Base-by-base conservation (phyloP, 306 rosid species). In the Herpetospermum pedunculosum region DNA sequence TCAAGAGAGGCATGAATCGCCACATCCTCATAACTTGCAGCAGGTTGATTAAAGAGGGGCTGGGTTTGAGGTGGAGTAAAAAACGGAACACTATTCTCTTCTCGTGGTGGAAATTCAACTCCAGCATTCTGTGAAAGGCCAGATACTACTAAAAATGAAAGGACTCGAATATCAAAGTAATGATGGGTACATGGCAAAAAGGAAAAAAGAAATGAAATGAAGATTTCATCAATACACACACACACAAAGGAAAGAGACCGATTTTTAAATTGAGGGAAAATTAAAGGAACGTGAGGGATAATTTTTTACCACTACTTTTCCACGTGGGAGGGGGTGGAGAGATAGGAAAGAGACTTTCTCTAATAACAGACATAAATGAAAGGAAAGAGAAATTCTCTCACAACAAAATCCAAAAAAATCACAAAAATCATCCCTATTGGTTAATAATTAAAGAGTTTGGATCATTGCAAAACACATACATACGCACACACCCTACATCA, bases 1-100 rank as follows among this genome's bases (percentile, higher is more conserved):
- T 95, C 86, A 47, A 95, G 92, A 80, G 99, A 89, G 74, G 95
- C 99, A 85, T 94, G 88, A 78, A 91, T 78, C 44, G 88, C 92
- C 81, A 85, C 91, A 76, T 84, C 96, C 14, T 87, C 96, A 76
- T 65, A 89, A 18, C 65, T 84, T 43, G 73, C 35, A 52, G 58
- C 84, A 47, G 91, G 77, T 55, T 85, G 76, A 52, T 85, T 57
- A 85, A 81, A 67, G 52, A 86, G 74, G 60, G 89, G 92, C 84
- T 89, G 97, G 58, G 96, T 91, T 81, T 86, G 97, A 26, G 97
- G 92, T 35, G 99, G 97, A 70, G 97, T 94, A 78, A 94, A 94
- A 72, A 94, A 80, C 41, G 97, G 96, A 47, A 89, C 99, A 30
- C 92, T 86, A 78, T 82, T 84, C 76, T 85, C 96, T 29, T 78